phyloP scores from a whole-genome alignment of 73 alveolate species.

The Tetrahymena thermophila region DNA sequence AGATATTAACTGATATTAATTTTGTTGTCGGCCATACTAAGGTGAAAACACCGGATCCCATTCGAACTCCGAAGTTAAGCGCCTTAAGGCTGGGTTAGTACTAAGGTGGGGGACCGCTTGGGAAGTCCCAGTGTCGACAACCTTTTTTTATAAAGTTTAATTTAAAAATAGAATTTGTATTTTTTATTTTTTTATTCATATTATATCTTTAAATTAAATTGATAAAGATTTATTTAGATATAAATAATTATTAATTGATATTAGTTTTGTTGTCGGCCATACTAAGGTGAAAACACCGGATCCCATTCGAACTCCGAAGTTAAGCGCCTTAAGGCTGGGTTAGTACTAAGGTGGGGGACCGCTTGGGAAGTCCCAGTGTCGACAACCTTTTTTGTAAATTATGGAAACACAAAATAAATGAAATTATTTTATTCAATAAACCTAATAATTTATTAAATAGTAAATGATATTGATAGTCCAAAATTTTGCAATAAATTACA shows the following conservation, averaged over 20 bases:
- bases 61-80: constrained; percentile 99
- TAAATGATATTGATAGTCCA: too few species aligned
- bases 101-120: constrained; percentile 99
- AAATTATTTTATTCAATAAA: too few species aligned
- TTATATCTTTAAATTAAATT: too few species aligned
- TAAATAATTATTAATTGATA: neutral
- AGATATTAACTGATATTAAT: neutral
- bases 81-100: constrained; percentile 97
- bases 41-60: constrained; percentile 98
- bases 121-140: constrained; percentile 88
- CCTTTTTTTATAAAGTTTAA: constrained; percentile 12
- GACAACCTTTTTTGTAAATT: constrained; percentile 47
- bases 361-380: constrained; percentile 94
- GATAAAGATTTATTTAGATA: too few species aligned
- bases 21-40: constrained; percentile 95
- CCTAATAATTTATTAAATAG: too few species aligned
- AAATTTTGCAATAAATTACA: too few species aligned
- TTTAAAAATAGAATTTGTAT: too few species aligned
- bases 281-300: constrained; percentile 97
- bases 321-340: constrained; percentile 97
- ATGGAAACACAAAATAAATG: too few species aligned
- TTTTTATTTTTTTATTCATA: too few species aligned
- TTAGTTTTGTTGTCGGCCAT: constrained; percentile 85
- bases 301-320: constrained; percentile 99
- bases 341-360: constrained; percentile 99